Conservation (phyloP, 805 yeast genomes). For the Kodamaea laetipori region DNA sequence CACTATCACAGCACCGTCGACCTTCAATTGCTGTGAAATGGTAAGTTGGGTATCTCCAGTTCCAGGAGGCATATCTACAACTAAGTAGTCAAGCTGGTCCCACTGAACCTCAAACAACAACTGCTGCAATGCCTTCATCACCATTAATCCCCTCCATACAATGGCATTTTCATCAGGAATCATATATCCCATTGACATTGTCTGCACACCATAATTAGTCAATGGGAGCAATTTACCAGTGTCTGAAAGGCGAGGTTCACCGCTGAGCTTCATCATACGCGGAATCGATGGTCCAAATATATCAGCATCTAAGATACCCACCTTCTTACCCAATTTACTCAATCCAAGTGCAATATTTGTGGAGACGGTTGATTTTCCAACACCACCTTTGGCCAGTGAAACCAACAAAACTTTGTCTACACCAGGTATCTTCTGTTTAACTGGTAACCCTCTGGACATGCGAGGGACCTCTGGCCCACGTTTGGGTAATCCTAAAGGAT, state of each 20-base stretch:
- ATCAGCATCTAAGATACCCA: conserved; percentile 78
- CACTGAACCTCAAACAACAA: conserved; percentile 81
- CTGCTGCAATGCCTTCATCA: conserved; percentile 84
- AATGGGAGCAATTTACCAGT: conserved; percentile 65
- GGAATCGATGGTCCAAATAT: conserved; percentile 87
- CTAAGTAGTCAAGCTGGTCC: conserved; percentile 65
- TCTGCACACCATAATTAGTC: conserved; percentile 70
- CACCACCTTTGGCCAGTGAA: conserved; percentile 80
- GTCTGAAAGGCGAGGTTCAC: conserved; percentile 63
- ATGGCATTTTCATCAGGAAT: conserved; percentile 66
- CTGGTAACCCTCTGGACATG: conserved; percentile 56
- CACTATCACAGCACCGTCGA: conserved; percentile 80
- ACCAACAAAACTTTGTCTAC: conserved; percentile 66
- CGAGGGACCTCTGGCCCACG: conserved; percentile 35
- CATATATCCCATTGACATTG: conserved; percentile 90
- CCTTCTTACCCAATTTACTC: conserved; percentile 51
- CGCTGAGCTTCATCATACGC: conserved; percentile 61
- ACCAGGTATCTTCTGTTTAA: conserved; percentile 56
- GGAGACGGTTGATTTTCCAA: conserved; percentile 75
- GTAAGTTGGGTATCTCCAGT: conserved; percentile 88
- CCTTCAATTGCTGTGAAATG: conserved; percentile 71
- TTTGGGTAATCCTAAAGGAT: conserved; percentile 44
- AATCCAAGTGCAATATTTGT: conserved; percentile 70
- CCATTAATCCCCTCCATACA: conserved; percentile 87
- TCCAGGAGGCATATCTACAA: conserved; percentile 89